phyloP scores from a whole-genome alignment of 129 eudicot genomes.

The Chrysanthemum seticuspe region DNA sequence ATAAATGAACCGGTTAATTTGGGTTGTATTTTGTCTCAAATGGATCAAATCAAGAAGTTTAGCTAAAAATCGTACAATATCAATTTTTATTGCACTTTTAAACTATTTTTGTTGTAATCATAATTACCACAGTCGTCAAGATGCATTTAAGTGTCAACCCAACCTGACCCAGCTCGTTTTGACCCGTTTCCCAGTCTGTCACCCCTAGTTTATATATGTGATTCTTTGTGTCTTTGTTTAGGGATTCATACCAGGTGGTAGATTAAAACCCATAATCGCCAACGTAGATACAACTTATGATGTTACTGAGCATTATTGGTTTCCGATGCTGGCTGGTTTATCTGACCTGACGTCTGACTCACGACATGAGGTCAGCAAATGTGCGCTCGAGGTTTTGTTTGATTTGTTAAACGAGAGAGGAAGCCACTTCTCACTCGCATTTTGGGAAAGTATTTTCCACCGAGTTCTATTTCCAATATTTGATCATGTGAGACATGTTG shows the following conservation, averaged over 20 bases:
- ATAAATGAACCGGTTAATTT: not conserved
- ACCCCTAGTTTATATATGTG: not conserved
- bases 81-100: not conserved
- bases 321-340: conserved; percentile 95
- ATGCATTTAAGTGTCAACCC: not conserved
- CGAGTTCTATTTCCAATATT: conserved; percentile 88
- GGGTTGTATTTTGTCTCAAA: not conserved
- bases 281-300: conserved; percentile 51
- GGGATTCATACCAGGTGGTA: conserved; percentile 92
- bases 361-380: conserved; percentile 78
- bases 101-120: not conserved
- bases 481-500: conserved; percentile 79
- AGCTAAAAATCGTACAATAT: not conserved
- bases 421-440: conserved; percentile 75
- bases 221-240: conserved; percentile 24
- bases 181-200: not conserved
- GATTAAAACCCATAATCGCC: conserved; percentile 56
- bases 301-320: conserved; percentile 93
- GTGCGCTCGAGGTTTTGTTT: conserved; percentile 96
- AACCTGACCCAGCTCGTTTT: not conserved
- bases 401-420: conserved; percentile 92
- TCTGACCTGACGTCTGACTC: conserved; percentile 92
- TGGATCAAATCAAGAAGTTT: not conserved
- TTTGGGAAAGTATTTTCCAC: conserved; percentile 88
- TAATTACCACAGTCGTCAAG: not conserved